phyloP scores from a whole-genome alignment of 2,329 filamentous ascomycete genomes.

The Talaromyces sp. region DNA sequence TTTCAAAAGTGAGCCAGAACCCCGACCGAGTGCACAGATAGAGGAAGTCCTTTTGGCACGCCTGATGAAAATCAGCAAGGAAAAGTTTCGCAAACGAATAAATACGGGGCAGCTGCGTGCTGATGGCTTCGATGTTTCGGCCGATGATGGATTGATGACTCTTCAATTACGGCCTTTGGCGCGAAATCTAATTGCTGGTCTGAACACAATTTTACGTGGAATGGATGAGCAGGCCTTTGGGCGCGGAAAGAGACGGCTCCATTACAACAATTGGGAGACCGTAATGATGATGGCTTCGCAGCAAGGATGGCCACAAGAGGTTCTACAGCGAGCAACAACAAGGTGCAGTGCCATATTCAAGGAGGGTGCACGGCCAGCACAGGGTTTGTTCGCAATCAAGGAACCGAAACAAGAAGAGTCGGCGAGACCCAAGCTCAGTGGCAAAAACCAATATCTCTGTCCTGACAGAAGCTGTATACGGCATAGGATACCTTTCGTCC shows the following conservation, averaged over 20 bases:
- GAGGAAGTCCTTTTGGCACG: not conserved
- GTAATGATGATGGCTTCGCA: slow-evolving; percentile 3
- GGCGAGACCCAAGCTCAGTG: not conserved
- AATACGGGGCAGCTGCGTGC: not conserved
- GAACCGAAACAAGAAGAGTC: not conserved
- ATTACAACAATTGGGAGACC: not conserved
- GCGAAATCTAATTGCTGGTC: not conserved
- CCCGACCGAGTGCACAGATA: not conserved
- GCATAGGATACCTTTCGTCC: not conserved
- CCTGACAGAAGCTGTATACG: not conserved
- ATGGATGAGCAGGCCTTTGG: not conserved
- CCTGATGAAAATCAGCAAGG: not conserved
- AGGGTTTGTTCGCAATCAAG: not conserved
- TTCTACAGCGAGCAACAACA: not conserved
- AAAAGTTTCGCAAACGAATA: not conserved
- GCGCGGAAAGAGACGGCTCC: not conserved
- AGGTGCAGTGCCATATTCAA: not conserved
- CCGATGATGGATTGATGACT: not conserved
- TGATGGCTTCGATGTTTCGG: not conserved
- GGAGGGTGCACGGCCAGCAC: not conserved
- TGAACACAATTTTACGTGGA: not conserved
- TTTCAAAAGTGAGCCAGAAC: not conserved
- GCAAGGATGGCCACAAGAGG: not conserved
- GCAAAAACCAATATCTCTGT: not conserved
- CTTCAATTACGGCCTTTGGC: not conserved